Base-by-base conservation (phyloP, 2,329 filamentous ascomycete species). In the Claviceps spartinae region DNA sequence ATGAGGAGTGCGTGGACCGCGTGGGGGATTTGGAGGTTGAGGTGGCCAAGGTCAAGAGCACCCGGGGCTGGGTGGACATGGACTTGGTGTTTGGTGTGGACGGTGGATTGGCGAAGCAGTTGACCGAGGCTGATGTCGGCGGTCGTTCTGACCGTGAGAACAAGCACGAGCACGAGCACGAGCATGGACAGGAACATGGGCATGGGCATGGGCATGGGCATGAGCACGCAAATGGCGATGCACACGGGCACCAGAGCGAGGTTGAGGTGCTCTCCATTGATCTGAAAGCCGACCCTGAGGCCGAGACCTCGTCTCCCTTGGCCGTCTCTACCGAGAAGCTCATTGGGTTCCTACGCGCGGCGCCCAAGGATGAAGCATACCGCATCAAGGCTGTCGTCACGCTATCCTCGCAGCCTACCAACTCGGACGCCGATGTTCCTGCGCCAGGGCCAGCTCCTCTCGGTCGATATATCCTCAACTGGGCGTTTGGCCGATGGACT, bases 401-500 rank as follows among this genome's bases (percentile, higher is more conserved):
- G 1, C 71, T 76, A 2, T 69, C 73, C 0, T 64, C 71, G 0
- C 61, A 69, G 0, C 71, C 80, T 8, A 58, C 59, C 18, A 73
- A 73, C 60, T 81, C 80, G 1, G 76, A 79, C 52, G 70, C 73
- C 24, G 72, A 76, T 41, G 59, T 64, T 0, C 63, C 65, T 7
- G 61, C 67, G 36, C 63, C 64, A 5, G 62, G 61, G 7, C 58
- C 65, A 4, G 60, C 62, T 47, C 59, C 68, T 3, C 54, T 55
- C 2, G 65, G 62, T 2, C 75, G 86, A 52, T 96, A 93, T 64
- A 95, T 98, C 45, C 77, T 98, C 54, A 98, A 98, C 66, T 98
- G 93, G 93, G 93, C 93, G 0, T 98, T 98, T 69, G 89, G 89
- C 0, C 78, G 93, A 34, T 98, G 93, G 91, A 95, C 82, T 0